phyloP scores from a whole-genome alignment of 495 filamentous ascomycete genomes.

The Immersiella caudata region DNA sequence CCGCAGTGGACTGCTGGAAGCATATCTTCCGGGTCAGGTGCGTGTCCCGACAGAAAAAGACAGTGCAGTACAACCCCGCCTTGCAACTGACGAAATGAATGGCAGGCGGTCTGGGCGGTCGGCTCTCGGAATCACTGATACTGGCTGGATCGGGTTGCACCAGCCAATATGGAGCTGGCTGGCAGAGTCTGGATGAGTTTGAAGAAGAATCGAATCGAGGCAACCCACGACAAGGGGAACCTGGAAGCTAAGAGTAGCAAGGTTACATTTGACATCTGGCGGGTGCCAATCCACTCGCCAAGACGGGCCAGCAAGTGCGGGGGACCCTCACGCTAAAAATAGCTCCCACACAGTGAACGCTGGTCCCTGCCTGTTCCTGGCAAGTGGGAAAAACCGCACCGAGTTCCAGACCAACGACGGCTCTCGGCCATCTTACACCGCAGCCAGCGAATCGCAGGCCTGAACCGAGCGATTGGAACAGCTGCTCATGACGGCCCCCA shows the following conservation, averaged over 20 bases:
- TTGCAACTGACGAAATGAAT: neutral
- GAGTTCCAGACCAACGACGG: neutral
- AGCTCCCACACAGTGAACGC: conserved; percentile 1
- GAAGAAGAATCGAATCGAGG: conserved; percentile 6
- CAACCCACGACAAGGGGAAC: conserved; percentile 1
- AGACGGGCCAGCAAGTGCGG: conserved; percentile 23
- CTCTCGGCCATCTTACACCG: neutral
- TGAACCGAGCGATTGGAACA: neutral
- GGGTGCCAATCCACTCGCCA: conserved; percentile 13
- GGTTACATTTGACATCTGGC: conserved; percentile 14
- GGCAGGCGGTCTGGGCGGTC: conserved; percentile 2
- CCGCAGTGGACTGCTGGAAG: neutral
- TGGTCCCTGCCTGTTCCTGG: conserved; percentile 17
- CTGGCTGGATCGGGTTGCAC: neutral
- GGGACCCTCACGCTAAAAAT: conserved; percentile 19
- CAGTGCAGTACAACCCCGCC: neutral
- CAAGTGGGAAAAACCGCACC: neutral
- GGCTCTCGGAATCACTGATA: neutral
- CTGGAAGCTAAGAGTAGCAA: conserved; percentile 14
- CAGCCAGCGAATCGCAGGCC: neutral
- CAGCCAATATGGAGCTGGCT: conserved; percentile 13
- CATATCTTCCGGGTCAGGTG: neutral
- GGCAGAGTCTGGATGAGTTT: conserved; percentile 7
- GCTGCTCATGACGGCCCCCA: neutral
- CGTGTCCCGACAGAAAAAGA: neutral